Base-by-base conservation (phyloP, 2,329 filamentous ascomycete genomes). In the Fusarium sp. region DNA sequence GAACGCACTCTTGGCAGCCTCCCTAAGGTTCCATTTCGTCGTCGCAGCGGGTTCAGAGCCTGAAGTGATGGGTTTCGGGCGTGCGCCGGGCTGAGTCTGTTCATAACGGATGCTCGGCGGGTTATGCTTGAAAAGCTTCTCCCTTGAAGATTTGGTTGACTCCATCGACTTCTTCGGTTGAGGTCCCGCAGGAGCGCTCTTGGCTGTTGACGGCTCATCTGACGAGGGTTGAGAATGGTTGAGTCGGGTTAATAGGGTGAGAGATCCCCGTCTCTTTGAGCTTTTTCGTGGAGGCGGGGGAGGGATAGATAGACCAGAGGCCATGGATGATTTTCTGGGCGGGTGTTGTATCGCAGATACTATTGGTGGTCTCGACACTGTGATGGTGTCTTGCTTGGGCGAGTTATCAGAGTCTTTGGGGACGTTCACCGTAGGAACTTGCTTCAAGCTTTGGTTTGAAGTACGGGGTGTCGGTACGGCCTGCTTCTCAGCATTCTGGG, bases 1-100 rank as follows among this genome's bases (percentile, higher is more conserved):
- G 16, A 81, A 73, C 31, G 77, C 77, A 26, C 77, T 74, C 53
- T 73, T 79, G 28, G 78, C 78, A 13, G 78, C 78, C 53, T 78
- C 79, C 55, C 72, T 78, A 52, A 80, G 67, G 57, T 74, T 78
- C 58, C 77, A 77, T 62, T 74, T 80, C n/a, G 74, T 71, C 46
- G 46, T 65, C 11, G 51, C 55, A 2, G 54, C 42, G 12, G 67
- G 65, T 12, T 62, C 60, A 13, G 69, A 62, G 4, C 69, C 68
- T 15, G 65, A 33, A 18, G 69, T 59, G 28, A 73, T 65, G 0
- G 71, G 63, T 7, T 64, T 75, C 1, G 73, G 73, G 8, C 72
- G 68, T 15, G 40, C 65, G 3, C 73, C 73, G 3, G 73, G 58
- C 33, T 64, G 38, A 12, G 73, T 75, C 28, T 60, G 68, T 51